Conservation (phyloP, 352 stramenopile genomes). For the Poterioochromonas sp. region DNA sequence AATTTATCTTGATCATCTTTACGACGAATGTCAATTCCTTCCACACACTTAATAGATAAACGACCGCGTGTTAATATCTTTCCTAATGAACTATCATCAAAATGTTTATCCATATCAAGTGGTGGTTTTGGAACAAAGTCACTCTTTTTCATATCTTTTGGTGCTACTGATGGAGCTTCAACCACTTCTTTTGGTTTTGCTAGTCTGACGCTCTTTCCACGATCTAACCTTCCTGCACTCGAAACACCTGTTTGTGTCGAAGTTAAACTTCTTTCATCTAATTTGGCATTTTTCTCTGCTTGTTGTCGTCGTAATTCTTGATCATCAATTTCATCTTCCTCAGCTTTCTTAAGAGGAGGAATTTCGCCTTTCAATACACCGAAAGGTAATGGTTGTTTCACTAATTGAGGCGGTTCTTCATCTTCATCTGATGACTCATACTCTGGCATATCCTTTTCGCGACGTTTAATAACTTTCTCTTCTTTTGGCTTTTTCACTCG, state of each 20-base stretch:
- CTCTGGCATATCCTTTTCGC: constrained; percentile 5
- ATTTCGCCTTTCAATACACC: not conserved
- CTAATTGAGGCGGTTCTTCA: not conserved
- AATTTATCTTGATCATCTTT: constrained; percentile 20
- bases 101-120: not conserved
- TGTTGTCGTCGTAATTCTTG: not conserved
- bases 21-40: constrained; percentile 15
- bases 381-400: constrained; percentile 5
- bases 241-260: not conserved
- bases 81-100: constrained; percentile 3
- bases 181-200: not conserved
- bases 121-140: not conserved
- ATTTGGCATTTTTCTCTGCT: not conserved
- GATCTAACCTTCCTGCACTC: too few relatives aligned
- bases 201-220: too few relatives aligned
- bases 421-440: constrained; percentile 21
- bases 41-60: constrained; percentile 6
- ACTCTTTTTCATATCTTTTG: not conserved
- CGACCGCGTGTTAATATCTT: not conserved
- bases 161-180: not conserved
- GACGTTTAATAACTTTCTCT: not conserved
- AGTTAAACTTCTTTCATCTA: not conserved
- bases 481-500: not conserved
- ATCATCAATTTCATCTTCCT: not conserved
- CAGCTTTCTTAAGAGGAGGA: not conserved